A percentile compares a stretch with the other conserved stretches of the same genome.
Evolutionary conservation across 305 asterid genomes (phyloP).

Genomic region (Fraxinus paxiana): DNA sequence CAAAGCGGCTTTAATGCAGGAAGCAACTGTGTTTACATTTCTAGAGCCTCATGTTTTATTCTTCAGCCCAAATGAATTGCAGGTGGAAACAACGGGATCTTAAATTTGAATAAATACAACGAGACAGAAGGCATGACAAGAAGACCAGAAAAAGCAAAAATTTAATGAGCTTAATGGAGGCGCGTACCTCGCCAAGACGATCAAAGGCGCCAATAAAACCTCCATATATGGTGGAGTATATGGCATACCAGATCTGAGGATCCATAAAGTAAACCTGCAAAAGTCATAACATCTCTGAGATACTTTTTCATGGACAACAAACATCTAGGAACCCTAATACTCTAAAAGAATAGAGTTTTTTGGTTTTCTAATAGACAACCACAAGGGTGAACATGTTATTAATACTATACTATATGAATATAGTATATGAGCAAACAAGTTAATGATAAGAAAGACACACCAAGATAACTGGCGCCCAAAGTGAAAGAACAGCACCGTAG

Average conservation of each 20-base stretch:
- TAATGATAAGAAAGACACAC: conserved; percentile 42
- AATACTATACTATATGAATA: background rate
- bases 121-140: conserved; percentile 12
- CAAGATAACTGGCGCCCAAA: conserved; percentile 86
- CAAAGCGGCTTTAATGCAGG: background rate
- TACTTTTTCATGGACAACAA: conserved; percentile 9
- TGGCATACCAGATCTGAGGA: conserved; percentile 90
- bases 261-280: conserved; percentile 96
- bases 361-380: background rate
- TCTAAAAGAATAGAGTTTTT: background rate
- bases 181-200: conserved; percentile 89
- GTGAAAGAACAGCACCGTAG: conserved; percentile 63
- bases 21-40: background rate
- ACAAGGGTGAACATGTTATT: background rate
- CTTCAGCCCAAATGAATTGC: conserved; percentile 7
- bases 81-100: conserved; percentile 3
- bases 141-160: background rate
- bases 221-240: conserved; percentile 82
- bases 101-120: conserved; percentile 11
- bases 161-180: conserved; percentile 6
- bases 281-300: conserved; percentile 24
- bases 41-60: background rate
- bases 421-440: conserved; percentile 16
- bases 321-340: background rate
- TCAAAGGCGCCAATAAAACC: conserved; percentile 94